Conservation (phyloP, 1,284 basidiomycete species). For the Ustilago hordei region DNA sequence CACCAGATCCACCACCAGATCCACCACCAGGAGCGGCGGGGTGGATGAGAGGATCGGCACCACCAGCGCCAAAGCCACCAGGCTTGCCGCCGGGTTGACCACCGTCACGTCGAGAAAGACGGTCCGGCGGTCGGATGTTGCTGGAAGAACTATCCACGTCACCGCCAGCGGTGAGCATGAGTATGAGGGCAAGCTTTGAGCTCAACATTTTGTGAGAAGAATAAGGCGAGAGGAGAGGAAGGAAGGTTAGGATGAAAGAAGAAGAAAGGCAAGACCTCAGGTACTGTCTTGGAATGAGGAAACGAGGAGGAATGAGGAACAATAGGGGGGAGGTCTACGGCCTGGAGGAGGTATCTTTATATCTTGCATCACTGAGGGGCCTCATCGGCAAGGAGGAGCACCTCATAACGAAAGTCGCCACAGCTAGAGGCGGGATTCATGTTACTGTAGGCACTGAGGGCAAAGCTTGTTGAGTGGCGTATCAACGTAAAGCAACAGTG, state of each 20-base stretch:
- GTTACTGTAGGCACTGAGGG: not conserved
- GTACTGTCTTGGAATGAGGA: not conserved
- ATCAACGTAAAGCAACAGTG: not conserved
- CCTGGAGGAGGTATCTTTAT: not conserved
- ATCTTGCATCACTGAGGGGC: constrained; percentile 1
- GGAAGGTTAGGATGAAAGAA: not conserved
- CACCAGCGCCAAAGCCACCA: constrained; percentile 8
- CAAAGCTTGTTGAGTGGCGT: not conserved
- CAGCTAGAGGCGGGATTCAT: not conserved
- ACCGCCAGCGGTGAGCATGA: constrained; percentile 50
- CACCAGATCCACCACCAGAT: not conserved
- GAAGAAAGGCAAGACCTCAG: not conserved
- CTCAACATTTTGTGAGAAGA: constrained; percentile 31
- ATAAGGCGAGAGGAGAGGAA: not conserved
- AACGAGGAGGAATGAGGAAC: constrained; percentile 1
- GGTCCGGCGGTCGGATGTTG: constrained; percentile 27
- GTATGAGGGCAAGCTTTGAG: constrained; percentile 36
- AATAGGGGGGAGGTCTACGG: not conserved
- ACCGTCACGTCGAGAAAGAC: constrained; percentile 18
- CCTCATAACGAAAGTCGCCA: not conserved
- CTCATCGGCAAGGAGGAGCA: not conserved
- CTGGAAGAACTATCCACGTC: constrained; percentile 25
- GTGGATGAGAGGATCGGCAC: not conserved
- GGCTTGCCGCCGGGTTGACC: not conserved
- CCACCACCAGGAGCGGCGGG: constrained; percentile 4